Base-by-base conservation (phyloP, 2,329 filamentous ascomycete species). In the Dactylellina cionopaga region DNA sequence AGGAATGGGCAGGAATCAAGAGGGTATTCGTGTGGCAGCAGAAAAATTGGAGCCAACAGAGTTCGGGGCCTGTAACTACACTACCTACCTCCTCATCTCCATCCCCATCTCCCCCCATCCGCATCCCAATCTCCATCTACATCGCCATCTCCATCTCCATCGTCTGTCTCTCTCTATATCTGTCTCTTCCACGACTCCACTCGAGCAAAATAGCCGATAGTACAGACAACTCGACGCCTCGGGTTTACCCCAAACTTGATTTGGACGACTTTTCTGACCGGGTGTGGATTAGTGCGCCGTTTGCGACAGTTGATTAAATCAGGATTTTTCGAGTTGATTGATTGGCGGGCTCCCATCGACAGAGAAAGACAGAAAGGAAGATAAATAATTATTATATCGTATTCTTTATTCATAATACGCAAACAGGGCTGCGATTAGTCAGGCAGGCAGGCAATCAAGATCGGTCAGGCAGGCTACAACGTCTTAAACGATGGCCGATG, bases 401-500 rank as follows among this genome's bases (percentile, higher is more conserved):
- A n/a, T n/a, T n/a, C n/a, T n/a, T n/a, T n/a, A n/a, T n/a, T n/a
- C n/a, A n/a, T n/a, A n/a, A n/a, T 19, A 11, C 22, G n/a, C 22
- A 25, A n/a, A 46, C 4, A 46, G 22, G 56, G 22, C 41, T 35
- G 22, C 51, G 51, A 56, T 49, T 47, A 66, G 41, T 51, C 62
- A 56, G 56, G 22, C 43, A 22, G 22, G 3, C 43, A 9, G 19
- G 24, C 43, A 25, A 17, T 7, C 17, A 35, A 37, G 22, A 29
- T 19, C 10, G 22, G 22, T 46, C n/a, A 9, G 37, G 49, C 41
- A 19, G 15, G 5, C 43, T 47, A 35, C 51, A 35, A 19, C 25
- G 17, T 55, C 13, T 31, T 55, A 33, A 52, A 55, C 39, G 56
- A 71, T 71, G 66, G 46, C 66, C 51, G 59, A 60, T 71, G 66